phyloP scores from a whole-genome alignment of 176 grass and related monocot genomes.

The Ensete glaucum region DNA sequence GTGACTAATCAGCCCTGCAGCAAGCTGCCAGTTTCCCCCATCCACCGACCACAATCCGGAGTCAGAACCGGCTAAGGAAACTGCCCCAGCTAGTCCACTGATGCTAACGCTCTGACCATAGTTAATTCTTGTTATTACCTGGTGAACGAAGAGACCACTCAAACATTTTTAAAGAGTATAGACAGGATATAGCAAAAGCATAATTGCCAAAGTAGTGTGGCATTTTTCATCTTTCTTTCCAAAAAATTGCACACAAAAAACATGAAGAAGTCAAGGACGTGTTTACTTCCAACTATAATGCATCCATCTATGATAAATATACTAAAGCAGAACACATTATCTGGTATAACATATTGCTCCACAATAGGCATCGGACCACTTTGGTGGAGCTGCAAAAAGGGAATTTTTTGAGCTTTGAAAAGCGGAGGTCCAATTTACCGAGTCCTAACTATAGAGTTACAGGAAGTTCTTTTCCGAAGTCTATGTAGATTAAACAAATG shows the following conservation, averaged over 20 bases:
- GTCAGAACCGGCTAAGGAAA: constrained; percentile 80
- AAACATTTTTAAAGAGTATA: not conserved
- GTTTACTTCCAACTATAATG: not conserved
- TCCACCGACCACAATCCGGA: constrained; percentile 71
- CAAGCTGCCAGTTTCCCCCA: constrained; percentile 72
- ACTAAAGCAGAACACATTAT: not conserved
- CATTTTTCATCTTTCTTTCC: not conserved
- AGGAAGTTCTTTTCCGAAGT: too few species aligned
- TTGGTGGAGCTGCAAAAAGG: not conserved
- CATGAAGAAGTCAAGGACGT: not conserved
- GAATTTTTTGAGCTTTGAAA: not conserved
- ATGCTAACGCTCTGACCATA: constrained; percentile 68
- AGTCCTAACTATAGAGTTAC: too few species aligned
- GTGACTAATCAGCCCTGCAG: constrained; percentile 55
- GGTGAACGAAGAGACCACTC: not conserved
- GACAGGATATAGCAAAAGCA: not conserved
- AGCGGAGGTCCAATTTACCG: not conserved
- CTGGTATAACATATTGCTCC: not conserved
- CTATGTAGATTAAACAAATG: too few species aligned
- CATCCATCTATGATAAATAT: not conserved
- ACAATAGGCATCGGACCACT: not conserved
- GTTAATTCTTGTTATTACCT: constrained; percentile 97
- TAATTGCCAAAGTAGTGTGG: not conserved
- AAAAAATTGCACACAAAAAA: not conserved
- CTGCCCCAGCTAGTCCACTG: constrained; percentile 71